Percentiles rank a stretch among this genome's conserved stretches.
Evolutionary conservation across 495 filamentous ascomycete species (phyloP).

Genomic region (Thermothielavioides terrestris): DNA sequence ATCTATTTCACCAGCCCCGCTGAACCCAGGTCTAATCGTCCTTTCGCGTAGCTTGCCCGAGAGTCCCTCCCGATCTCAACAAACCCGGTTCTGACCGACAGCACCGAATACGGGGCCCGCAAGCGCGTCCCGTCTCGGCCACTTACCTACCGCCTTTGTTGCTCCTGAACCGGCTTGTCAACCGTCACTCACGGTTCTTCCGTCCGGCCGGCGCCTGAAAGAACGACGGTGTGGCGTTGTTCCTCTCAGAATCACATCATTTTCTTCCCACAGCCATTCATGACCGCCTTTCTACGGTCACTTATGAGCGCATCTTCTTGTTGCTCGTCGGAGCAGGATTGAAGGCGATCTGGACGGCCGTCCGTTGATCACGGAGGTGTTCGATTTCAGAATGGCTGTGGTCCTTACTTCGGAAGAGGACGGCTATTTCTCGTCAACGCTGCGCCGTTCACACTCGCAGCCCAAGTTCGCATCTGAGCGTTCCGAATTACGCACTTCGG

Average conservation of each 20-base stretch:
- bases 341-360: constrained; percentile 23
- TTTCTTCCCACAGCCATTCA: not conserved
- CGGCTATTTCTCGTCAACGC: constrained; percentile 34
- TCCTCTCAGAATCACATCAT: not conserved
- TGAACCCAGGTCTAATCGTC: constrained; percentile 16
- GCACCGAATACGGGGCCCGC: not conserved
- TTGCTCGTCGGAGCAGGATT: constrained; percentile 24
- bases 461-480: constrained; percentile 32
- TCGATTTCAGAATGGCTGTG: constrained; percentile 34
- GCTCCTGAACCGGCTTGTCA: constrained; percentile 6
- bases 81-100: constrained; percentile 6
- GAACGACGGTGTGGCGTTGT: not conserved
- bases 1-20: not conserved
- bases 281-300: not conserved
- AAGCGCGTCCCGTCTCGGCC: constrained; percentile 2
- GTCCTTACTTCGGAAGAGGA: constrained; percentile 39
- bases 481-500: constrained; percentile 32
- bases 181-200: constrained; percentile 9
- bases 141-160: constrained; percentile 26
- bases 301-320: constrained; percentile 21
- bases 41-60: constrained; percentile 2
- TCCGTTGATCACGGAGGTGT: constrained; percentile 15
- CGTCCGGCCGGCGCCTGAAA: constrained; percentile 4
- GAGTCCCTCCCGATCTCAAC: constrained; percentile 4
- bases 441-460: constrained; percentile 44